Evolutionary conservation across 345 rosid species (phyloP).

Genomic region (Brassica napus): Da-Ae NC_063445.1:3390001-3390500

Average conservation of each 20-base stretch:
- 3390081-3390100: background rate
- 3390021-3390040: background rate
- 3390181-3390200: constrained; percentile 79
- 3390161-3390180: constrained; percentile 59
- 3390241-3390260: constrained; percentile 77
- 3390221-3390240: constrained; percentile 52
- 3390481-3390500: constrained; percentile 18
- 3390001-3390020: constrained; percentile 12
- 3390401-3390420: constrained; percentile 34
- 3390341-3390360: constrained; percentile 43
- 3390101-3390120: constrained; percentile 6
- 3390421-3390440: constrained; percentile 20
- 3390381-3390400: constrained; percentile 38
- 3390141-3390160: constrained; percentile 65
- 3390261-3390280: constrained; percentile 73
- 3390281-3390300: constrained; percentile 70
- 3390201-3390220: constrained; percentile 77
- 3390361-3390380: constrained; percentile 50
- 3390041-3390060: background rate
- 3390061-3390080: background rate
- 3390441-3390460: constrained; percentile 19
- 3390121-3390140: constrained; percentile 40
- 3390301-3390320: constrained; percentile 46
- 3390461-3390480: constrained; percentile 27
- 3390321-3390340: constrained; percentile 59